These are phyloP conservation scores for Geotrichum klebahnii DNA, from an alignment of 1,139 yeast genomes.

Conservation along the genomic window DNA sequence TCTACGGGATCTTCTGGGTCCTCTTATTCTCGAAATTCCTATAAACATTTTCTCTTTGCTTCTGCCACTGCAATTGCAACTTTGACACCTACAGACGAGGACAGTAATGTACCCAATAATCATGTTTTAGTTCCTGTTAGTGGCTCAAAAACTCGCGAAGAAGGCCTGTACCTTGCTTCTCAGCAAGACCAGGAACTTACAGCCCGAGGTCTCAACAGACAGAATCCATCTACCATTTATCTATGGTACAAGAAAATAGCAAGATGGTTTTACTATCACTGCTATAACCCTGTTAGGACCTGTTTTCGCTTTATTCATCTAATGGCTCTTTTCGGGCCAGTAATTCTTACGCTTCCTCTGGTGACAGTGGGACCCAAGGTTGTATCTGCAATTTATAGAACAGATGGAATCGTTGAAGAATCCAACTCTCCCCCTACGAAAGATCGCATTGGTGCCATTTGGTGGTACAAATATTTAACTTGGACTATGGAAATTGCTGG, in stretches of 20 bases:
- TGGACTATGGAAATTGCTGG: constrained; percentile 80
- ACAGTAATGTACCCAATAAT: neutral
- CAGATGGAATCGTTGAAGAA: neutral
- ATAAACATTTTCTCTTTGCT: neutral
- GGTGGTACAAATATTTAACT: constrained; percentile 70
- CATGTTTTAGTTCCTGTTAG: constrained; percentile 2
- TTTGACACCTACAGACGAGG: constrained; percentile 3
- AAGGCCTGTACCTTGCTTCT: constrained; percentile 61
- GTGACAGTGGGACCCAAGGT: constrained; percentile 55
- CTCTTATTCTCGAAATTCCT: neutral
- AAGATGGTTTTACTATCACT: constrained; percentile 25
- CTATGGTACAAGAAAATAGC: constrained; percentile 4
- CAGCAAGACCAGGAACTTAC: constrained; percentile 45
- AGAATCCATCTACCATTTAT: constrained; percentile 7
- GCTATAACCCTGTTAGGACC: constrained; percentile 62
- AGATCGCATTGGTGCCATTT: constrained; percentile 55
- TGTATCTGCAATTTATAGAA: constrained; percentile 22
- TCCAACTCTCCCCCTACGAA: constrained; percentile 28
- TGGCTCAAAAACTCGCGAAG: constrained; percentile 51
- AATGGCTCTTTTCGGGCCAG: constrained; percentile 64
- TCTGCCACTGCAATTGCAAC: constrained; percentile 19
- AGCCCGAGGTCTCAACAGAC: constrained; percentile 1
- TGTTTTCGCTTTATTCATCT: constrained; percentile 66
- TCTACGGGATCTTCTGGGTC: neutral
- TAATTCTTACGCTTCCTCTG: constrained; percentile 60